phyloP scores from a whole-genome alignment of 2,329 filamentous ascomycete species.

The Nemania diffusa region DNA sequence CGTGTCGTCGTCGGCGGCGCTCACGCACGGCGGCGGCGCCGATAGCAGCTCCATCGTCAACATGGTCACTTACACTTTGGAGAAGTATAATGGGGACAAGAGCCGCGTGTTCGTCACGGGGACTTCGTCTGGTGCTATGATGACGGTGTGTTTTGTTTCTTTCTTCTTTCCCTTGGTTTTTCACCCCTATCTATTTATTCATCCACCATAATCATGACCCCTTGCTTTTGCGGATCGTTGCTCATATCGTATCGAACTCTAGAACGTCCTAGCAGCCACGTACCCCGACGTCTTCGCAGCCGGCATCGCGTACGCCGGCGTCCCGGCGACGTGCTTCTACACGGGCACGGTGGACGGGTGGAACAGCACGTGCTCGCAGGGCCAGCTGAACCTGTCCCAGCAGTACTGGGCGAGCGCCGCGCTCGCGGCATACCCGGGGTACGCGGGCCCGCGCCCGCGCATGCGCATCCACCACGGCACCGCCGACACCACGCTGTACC shows the following conservation, averaged over 20 bases:
- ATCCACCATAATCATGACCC: background rate
- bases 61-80: constrained; percentile 67
- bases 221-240: background rate
- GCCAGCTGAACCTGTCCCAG: constrained; percentile 55
- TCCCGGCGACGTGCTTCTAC: constrained; percentile 57
- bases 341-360: constrained; percentile 56
- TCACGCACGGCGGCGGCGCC: constrained; percentile 67
- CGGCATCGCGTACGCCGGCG: constrained; percentile 57
- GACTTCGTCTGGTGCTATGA: constrained; percentile 60
- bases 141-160: constrained; percentile 51
- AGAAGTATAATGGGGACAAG: constrained; percentile 62
- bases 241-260: background rate
- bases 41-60: constrained; percentile 67
- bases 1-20: constrained; percentile 56
- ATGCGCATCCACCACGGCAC: constrained; percentile 51
- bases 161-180: background rate
- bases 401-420: constrained; percentile 61
- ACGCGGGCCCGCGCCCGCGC: constrained; percentile 46
- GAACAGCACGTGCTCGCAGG: constrained; percentile 63
- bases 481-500: constrained; percentile 46
- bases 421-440: constrained; percentile 52
- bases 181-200: too few relatives aligned
- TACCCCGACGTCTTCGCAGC: constrained; percentile 61
- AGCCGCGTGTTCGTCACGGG: constrained; percentile 65
- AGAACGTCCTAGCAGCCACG: constrained; percentile 58